Evolutionary conservation across 805 yeast species (phyloP).

Genomic region (Candida alai): DNA sequence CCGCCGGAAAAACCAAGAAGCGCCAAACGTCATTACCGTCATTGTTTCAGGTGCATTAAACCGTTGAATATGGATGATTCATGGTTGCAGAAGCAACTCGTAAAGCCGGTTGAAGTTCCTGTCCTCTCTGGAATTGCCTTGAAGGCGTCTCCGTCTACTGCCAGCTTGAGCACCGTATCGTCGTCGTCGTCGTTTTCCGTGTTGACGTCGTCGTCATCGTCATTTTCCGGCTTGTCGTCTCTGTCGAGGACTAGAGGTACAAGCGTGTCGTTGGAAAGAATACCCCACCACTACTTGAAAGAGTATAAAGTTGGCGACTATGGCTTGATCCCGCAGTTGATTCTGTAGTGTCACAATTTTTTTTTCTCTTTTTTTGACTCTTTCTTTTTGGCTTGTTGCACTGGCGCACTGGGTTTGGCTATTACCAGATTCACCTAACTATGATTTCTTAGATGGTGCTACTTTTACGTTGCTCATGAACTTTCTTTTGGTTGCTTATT

Average conservation of each 20-base stretch:
- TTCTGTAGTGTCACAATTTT: neutral
- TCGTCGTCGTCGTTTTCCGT: too few species aligned
- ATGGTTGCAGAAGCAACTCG: constrained; percentile 49
- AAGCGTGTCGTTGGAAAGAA: constrained; percentile 11
- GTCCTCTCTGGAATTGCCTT: too few species aligned
- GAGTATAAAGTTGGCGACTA: constrained; percentile 35
- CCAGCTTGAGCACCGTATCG: too few species aligned
- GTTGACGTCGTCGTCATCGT: too few species aligned
- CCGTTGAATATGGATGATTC: constrained; percentile 48
- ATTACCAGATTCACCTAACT: too few species aligned
- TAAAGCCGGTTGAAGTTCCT: constrained; percentile 29
- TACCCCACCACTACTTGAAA: constrained; percentile 31
- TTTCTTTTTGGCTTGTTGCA: too few species aligned
- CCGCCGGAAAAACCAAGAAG: constrained; percentile 25
- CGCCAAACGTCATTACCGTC: constrained; percentile 39
- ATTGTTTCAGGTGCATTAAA: constrained; percentile 54
- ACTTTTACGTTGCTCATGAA: too few species aligned
- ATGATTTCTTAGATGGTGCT: too few species aligned
- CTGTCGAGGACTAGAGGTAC: neutral
- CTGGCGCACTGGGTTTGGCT: too few species aligned
- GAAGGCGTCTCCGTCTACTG: too few species aligned
- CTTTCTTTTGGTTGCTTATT: too few species aligned
- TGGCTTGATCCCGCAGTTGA: constrained; percentile 28
- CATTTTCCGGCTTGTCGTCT: too few species aligned
- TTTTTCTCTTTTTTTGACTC: neutral